phyloP scores from a whole-genome alignment of 805 yeast genomes.

The Starmerella sirachaensis region DNA sequence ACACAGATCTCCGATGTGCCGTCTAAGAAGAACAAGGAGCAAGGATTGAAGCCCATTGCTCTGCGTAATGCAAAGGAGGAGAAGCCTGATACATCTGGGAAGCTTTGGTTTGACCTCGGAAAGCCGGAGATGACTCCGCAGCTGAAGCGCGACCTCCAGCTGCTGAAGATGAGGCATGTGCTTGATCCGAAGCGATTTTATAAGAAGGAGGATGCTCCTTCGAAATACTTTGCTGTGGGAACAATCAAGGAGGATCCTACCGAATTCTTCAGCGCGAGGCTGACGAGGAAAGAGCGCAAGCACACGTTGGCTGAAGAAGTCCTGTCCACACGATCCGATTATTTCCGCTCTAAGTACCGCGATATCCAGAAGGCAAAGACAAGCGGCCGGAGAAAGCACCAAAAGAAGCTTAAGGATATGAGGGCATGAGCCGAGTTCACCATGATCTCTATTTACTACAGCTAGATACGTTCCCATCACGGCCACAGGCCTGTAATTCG shows the following conservation, averaged over 20 bases:
- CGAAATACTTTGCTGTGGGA: constrained; percentile 78
- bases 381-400: constrained; percentile 56
- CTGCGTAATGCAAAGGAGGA: constrained; percentile 20
- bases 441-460: background rate
- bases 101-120: constrained; percentile 71
- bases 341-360: constrained; percentile 71
- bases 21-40: background rate
- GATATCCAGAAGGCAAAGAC: constrained; percentile 60
- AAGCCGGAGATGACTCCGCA: constrained; percentile 61
- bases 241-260: constrained; percentile 73
- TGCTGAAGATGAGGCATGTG: constrained; percentile 77
- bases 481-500: too few relatives aligned
- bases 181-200: constrained; percentile 93
- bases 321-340: constrained; percentile 46
- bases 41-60: constrained; percentile 20
- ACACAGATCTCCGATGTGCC: background rate
- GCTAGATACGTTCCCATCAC: too few relatives aligned
- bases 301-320: constrained; percentile 71
- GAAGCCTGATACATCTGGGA: constrained; percentile 36
- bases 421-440: constrained; percentile 28
- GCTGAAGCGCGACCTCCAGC: constrained; percentile 61
- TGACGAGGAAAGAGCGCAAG: constrained; percentile 62
- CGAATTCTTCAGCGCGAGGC: constrained; percentile 58
- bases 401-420: constrained; percentile 49
- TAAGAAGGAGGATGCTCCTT: constrained; percentile 57